Evolutionary conservation across 306 rosid genomes (phyloP), one percentile per base, ranked within the genome.

Genomic region (Rosa persica): DNA sequence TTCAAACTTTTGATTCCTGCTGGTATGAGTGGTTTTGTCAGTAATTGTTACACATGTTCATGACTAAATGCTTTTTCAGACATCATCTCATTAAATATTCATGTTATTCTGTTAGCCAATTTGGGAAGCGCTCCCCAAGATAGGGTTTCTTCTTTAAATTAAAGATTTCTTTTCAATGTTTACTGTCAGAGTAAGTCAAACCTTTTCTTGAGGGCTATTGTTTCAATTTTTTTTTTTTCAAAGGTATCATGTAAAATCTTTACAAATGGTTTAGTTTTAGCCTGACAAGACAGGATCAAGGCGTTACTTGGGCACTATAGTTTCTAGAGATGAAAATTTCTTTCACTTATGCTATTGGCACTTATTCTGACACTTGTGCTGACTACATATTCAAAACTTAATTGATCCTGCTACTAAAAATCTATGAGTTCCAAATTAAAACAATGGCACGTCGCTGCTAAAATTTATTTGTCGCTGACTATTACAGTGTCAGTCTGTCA

Each of bases 51-150:
- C 39, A 44, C 62, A 34, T 52, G 42, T 27, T 23, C 71, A 75
- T 25, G 20, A 47, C 73, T 51, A 49, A 65, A 49, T 12, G 80
- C 65, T n/a, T 48, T 6, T 65, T n/a, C n/a, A n/a, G n/a, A n/a
- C n/a, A n/a, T 48, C 0, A 65, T 49, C 73, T 76, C 16, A n/a
- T 66, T 23, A 67, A n/a, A n/a, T n/a, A n/a, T n/a, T n/a, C n/a
- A n/a, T n/a, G n/a, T n/a, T n/a, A n/a, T 30, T 73, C 36, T 22
- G n/a, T 64, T 8, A 74, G 16, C 11, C 67, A 54, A 74, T 39
- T 40, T 55, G 48, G 52, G 5, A n/a, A 38, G 23, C 22, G 44
- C 5, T 74, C 11, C 22, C 5, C 15, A 25, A n/a, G 5, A n/a
- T 67, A 39, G 48, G 38, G 36, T 57, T 55, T 55, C 10, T 4